Evolutionary conservation across 1,284 basidiomycete genomes (phyloP).

Genomic region (Cutaneotrichosporon arboriforme): DNA sequence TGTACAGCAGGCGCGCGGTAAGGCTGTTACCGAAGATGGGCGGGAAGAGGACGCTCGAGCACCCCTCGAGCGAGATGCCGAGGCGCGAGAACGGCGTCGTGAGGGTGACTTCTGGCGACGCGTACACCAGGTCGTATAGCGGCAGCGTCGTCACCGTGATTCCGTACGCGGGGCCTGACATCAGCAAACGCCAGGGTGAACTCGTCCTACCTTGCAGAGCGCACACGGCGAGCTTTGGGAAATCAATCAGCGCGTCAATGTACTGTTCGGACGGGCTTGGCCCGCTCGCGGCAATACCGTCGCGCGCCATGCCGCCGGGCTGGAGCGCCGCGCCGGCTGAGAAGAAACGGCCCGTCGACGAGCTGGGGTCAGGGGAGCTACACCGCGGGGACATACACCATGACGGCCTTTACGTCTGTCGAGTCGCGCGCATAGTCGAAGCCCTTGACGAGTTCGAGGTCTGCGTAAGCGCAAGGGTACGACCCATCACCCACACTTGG

Average conservation of each 20-base stretch:
- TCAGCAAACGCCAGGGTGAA: neutral
- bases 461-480: neutral
- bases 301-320: constrained; percentile 8
- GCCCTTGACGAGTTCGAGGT: constrained; percentile 17
- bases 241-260: constrained; percentile 17
- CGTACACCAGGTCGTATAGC: constrained; percentile 20
- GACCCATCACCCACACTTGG: constrained; percentile 11
- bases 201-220: constrained; percentile 12
- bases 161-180: constrained; percentile 16
- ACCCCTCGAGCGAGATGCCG: constrained; percentile 19
- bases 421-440: constrained; percentile 14
- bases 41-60: constrained; percentile 13
- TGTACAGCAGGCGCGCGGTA: constrained; percentile 15
- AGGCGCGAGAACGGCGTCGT: constrained; percentile 21
- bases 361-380: constrained; percentile 6
- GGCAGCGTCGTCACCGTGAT: constrained; percentile 19
- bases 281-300: neutral
- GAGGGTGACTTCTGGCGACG: constrained; percentile 10
- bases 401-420: constrained; percentile 14
- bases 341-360: constrained; percentile 18
- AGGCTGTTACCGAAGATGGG: constrained; percentile 14
- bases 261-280: constrained; percentile 4
- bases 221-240: constrained; percentile 18
- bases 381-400: constrained; percentile 2
- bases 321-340: constrained; percentile 12